Base-by-base conservation (phyloP, 2,329 filamentous ascomycete genomes). In the Cephalotrichum gorgonifer region DNA sequence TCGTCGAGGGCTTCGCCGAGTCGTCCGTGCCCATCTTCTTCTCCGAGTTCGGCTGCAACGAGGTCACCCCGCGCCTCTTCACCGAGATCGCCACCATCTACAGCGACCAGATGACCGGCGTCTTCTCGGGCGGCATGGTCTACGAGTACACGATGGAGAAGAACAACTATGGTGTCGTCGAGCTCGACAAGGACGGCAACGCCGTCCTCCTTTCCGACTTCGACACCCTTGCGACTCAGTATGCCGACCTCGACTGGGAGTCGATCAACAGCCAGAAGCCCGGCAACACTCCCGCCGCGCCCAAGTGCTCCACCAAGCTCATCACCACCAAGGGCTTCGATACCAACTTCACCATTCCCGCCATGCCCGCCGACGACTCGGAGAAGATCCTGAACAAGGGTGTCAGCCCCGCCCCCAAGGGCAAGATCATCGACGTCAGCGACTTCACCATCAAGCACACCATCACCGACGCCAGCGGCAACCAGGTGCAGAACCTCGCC, bases 41-140 rank as follows among this genome's bases (percentile, higher is more conserved):
- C 72, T 87, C 83, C 54, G 87, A 93, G 61, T 85, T 75, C 57
- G 87, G 87, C 52, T 91, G 87, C 78, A 91, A 89, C 70, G 71
- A 74, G 33, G 78, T 81, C 14, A 62, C 69, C n/a, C 82, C 85
- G 14, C 84, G 87, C 56, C 66, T 81, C 57, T 93, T 89, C 69
- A 83, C 85, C 55, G 87, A 93, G 66, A 83, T 88, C 12, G 73
- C 71, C 49, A 72, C 81, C 53, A 80, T 93, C 55, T 91, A 91
- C 64, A 76, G 85, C 50, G 59, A 72, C 35, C 58, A 87, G 54
- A 89, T 91, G 84, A 82, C 67, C 12, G 62, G 71, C 17, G 71
- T 79, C 50, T 81, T 91, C 60, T 83, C 81, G 49, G 87, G 87
- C 54, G 86, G 86, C 54, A 73, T 93, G 43, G 85, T 91, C 43